Base-by-base conservation (phyloP, 805 yeast species). In the Starmerella powellii region DNA sequence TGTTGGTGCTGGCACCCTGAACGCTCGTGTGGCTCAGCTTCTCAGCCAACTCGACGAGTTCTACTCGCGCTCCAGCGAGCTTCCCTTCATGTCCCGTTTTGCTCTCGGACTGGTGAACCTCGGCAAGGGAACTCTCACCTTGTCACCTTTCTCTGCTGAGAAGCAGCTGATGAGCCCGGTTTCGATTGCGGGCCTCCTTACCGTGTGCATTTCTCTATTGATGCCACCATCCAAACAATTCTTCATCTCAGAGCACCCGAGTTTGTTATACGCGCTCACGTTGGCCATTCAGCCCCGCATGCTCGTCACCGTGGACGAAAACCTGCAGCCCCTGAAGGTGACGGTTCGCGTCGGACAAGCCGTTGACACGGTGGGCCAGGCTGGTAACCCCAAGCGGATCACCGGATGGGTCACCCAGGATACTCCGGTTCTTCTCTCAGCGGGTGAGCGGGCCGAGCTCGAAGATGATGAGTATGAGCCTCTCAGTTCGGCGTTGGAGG, bases 351-450 rank as follows among this genome's bases (percentile, higher is more conserved):
- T 91, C 24, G 99, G 99, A 49, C 96, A 88, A 65, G 97, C 98
- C 6, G 97, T 91, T 23, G 98, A 91, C 60, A 85, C 87, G 31
- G 97, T 91, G 48, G 99, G 98, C 27, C 97, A 88, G 63, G 99
- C 97, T 0, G 99, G 99, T 66, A 85, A 84, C 55, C 99, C 98
- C 37, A 91, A 91, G 70, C 87, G 96, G 11, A 91, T 91, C 37
- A 91, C 99, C 3, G 99, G 99, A 29, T 91, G 98, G 98, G 97
- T 91, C 17, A 91, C 99, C 1, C 98, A 91, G 58, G 82, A 91
- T 4, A 91, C 99, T 0, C 99, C 99, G 0, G 99, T 91, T 17
- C 68, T 91, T 54, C 70, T 91, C 43, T 87, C 91, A 31, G 78
- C 78, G 54, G 97, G 97, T 34, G 99, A 91, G 63, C 73, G 96